Conservation (phyloP, 148 eudicot genomes). For the Vaccinium vitisidaea region DNA sequence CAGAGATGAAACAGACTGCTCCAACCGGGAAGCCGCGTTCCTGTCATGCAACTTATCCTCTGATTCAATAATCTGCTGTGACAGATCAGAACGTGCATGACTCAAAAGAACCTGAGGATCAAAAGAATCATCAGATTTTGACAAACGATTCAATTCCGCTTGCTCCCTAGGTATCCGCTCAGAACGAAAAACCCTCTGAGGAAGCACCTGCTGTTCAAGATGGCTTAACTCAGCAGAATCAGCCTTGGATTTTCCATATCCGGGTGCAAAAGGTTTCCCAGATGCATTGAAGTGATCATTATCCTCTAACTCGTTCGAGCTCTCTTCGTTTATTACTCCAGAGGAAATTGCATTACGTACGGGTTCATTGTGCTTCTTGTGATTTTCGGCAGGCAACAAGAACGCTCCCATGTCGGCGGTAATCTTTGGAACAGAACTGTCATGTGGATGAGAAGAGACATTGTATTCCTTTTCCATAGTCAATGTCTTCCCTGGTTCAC, state of each 20-base stretch:
- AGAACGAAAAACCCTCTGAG: constrained; percentile 46
- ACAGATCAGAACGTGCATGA: constrained; percentile 37
- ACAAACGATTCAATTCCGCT: constrained; percentile 48
- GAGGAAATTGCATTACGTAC: constrained; percentile 21
- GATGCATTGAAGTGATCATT: constrained; percentile 28
- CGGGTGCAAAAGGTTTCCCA: constrained; percentile 29
- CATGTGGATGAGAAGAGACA: constrained; percentile 28
- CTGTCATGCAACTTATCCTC: constrained; percentile 24
- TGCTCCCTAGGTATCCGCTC: constrained; percentile 57
- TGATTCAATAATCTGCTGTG: constrained; percentile 32
- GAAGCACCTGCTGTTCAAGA: constrained; percentile 36
- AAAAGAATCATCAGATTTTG: constrained; percentile 61
- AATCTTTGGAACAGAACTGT: constrained; percentile 24
- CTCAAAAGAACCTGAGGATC: constrained; percentile 49
- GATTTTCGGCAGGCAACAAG: constrained; percentile 48
- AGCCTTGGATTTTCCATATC: constrained; percentile 35
- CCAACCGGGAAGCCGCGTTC: constrained; percentile 21
- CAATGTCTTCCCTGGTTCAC: not conserved
- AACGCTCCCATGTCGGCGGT: constrained; percentile 28
- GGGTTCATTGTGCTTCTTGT: constrained; percentile 39
- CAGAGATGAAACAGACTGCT: constrained; percentile 17
- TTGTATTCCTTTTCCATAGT: constrained; percentile 14
- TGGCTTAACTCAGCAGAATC: constrained; percentile 33
- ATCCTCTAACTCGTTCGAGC: constrained; percentile 23
- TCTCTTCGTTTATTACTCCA: constrained; percentile 32